Conservation (phyloP, 1,284 basidiomycete species). For the Moniliella sp. region DNA sequence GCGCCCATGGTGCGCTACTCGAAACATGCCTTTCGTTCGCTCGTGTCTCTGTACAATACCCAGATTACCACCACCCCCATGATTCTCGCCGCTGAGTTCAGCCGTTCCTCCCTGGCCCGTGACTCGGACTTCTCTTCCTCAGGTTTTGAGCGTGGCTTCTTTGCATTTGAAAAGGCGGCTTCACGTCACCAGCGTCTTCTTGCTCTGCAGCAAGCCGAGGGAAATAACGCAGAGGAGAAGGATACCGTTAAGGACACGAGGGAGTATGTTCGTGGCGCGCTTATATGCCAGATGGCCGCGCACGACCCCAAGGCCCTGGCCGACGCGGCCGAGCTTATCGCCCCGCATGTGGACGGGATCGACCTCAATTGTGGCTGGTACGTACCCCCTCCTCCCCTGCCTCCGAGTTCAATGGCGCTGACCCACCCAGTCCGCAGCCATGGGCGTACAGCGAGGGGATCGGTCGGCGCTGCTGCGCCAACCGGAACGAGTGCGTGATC, state of each 20-base stretch:
- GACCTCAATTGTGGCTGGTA: constrained; percentile 42
- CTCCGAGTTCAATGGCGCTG: no score
- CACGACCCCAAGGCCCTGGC: constrained; percentile 39
- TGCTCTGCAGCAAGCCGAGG: no score
- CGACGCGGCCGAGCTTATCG: constrained; percentile 42
- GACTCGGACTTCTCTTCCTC: constrained; percentile 42
- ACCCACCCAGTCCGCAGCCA: constrained; percentile 18
- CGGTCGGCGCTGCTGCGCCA: constrained; percentile 42
- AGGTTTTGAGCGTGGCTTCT: constrained; percentile 39
- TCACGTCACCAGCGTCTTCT: constrained; percentile 4
- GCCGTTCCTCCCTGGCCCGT: constrained; percentile 40
- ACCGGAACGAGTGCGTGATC: constrained; percentile 42
- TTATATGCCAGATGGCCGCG: constrained; percentile 43
- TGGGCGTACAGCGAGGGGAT: constrained; percentile 39
- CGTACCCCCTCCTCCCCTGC: background rate
- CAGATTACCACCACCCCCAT: constrained; percentile 45
- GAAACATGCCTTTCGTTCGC: constrained; percentile 43
- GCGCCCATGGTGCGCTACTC: constrained; percentile 43
- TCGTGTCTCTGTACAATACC: constrained; percentile 41
- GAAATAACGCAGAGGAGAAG: constrained; percentile 2
- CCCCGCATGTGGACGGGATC: constrained; percentile 40
- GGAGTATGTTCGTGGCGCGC: constrained; percentile 35
- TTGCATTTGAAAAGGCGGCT: constrained; percentile 34
- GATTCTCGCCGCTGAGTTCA: constrained; percentile 43
- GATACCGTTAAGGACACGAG: constrained; percentile 5